phyloP scores from a whole-genome alignment of 257 asterid species.

The Thymus mandschuricus region DNA sequence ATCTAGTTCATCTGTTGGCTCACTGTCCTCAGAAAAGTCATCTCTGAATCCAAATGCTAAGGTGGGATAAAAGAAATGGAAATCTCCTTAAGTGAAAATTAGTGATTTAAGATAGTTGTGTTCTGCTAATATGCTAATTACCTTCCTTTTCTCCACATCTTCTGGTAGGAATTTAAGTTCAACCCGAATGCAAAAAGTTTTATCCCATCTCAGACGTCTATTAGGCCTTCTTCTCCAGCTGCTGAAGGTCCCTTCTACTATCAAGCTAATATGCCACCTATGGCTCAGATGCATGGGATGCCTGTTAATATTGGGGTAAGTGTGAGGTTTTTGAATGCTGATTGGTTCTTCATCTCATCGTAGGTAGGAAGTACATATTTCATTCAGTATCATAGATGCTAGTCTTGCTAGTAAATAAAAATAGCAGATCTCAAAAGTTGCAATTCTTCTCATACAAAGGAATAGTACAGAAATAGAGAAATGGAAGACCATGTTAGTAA shows the following conservation, averaged over 20 bases:
- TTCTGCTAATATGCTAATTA: slow-evolving; percentile 21
- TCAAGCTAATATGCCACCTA: slow-evolving; percentile 68
- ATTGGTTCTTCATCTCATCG: slow-evolving; percentile 16
- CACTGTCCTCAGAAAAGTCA: slow-evolving; percentile 89
- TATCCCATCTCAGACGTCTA: slow-evolving; percentile 66
- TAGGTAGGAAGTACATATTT: not conserved
- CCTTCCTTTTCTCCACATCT: slow-evolving; percentile 21
- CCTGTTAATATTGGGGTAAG: slow-evolving; percentile 89
- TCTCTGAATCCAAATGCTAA: slow-evolving; percentile 89
- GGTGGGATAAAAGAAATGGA: slow-evolving; percentile 43
- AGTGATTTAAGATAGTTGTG: slow-evolving; percentile 6
- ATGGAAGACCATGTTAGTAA: not conserved
- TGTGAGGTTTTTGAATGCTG: slow-evolving; percentile 25
- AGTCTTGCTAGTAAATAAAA: not conserved
- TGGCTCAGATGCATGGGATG: slow-evolving; percentile 85
- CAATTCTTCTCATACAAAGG: not conserved
- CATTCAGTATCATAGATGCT: not conserved
- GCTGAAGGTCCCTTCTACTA: slow-evolving; percentile 84
- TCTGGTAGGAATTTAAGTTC: slow-evolving; percentile 78
- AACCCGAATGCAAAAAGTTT: slow-evolving; percentile 92
- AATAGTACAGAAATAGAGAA: not conserved
- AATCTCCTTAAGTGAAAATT: not conserved
- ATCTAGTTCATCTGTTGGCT: slow-evolving; percentile 81
- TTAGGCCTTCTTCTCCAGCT: slow-evolving; percentile 83
- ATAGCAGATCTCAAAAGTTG: not conserved